These are phyloP conservation scores for Coniochaeta sp. DNA, from an alignment of 2,329 filamentous ascomycete species.

Conservation along the genomic window DNA sequence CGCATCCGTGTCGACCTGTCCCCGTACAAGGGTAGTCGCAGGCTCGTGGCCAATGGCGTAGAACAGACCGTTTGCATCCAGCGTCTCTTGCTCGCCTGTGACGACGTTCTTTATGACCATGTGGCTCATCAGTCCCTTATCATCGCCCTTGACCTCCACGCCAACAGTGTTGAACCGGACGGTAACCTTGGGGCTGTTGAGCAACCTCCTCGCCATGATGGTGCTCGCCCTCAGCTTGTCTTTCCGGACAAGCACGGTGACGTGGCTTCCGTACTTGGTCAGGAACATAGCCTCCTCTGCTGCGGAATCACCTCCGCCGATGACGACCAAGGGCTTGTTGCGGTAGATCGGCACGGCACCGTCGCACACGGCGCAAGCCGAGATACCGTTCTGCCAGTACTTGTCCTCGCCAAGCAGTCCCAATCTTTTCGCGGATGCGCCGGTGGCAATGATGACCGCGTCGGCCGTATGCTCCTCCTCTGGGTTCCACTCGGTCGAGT, in stretches of 20 bases:
- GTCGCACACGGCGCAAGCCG: conserved; percentile 94
- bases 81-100: conserved; percentile 70
- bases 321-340: conserved; percentile 90
- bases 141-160: conserved; percentile 76
- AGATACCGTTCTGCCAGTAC: conserved; percentile 97
- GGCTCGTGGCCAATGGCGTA: conserved; percentile 97
- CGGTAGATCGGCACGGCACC: conserved; percentile 96
- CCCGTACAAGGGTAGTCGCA: conserved; percentile 84
- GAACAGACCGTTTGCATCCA: conserved; percentile 88
- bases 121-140: conserved; percentile 80
- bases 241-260: conserved; percentile 85
- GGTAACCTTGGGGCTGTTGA: conserved; percentile 80
- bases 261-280: conserved; percentile 93
- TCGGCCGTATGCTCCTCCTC: conserved; percentile 82
- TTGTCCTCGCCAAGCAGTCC: conserved; percentile 81
- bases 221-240: conserved; percentile 82
- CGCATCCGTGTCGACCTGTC: conserved; percentile 76
- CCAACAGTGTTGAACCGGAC: conserved; percentile 80
- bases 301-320: conserved; percentile 92
- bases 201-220: conserved; percentile 83
- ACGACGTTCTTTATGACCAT: conserved; percentile 73
- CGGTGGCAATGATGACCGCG: conserved; percentile 87
- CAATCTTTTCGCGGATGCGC: conserved; percentile 81
- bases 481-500: conserved; percentile 84
- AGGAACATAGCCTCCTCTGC: conserved; percentile 97